phyloP scores from a whole-genome alignment of 768 basidiomycete genomes.

The Tricholoma bakamatsutake region DNA sequence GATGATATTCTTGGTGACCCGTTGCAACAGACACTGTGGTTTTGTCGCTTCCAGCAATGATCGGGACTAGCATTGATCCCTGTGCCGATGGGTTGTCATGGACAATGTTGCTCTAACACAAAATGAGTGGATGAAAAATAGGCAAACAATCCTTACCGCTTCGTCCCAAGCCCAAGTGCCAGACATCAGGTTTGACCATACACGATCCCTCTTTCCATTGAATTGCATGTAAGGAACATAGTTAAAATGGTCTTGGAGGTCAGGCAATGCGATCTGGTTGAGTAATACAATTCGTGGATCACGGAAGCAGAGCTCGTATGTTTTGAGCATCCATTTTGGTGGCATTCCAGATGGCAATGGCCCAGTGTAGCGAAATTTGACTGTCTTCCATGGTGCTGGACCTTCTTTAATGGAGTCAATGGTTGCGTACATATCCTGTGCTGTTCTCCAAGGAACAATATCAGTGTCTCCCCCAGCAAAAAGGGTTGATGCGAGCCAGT shows the following conservation, averaged over 20 bases:
- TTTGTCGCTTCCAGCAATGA: background rate
- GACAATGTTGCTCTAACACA: background rate
- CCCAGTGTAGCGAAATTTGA: background rate
- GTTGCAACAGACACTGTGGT: background rate
- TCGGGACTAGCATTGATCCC: background rate
- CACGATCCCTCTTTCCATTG: background rate
- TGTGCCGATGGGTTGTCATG: background rate
- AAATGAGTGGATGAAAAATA: too few relatives aligned
- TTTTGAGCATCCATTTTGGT: background rate
- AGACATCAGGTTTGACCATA: background rate
- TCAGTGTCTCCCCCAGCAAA: background rate
- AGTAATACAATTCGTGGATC: background rate
- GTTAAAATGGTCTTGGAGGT: background rate
- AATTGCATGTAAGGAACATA: background rate
- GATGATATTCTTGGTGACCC: too few relatives aligned
- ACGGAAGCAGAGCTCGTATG: background rate
- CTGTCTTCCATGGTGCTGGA: background rate
- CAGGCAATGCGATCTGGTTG: background rate
- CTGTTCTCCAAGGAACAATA: background rate
- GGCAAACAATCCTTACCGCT: background rate
- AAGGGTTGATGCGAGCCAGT: background rate
- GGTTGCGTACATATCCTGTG: background rate
- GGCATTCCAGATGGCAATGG: background rate
- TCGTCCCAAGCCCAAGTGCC: background rate
- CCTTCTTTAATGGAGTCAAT: background rate